Conservation (phyloP, 139 green algal species). For the Chara braunii region DNA sequence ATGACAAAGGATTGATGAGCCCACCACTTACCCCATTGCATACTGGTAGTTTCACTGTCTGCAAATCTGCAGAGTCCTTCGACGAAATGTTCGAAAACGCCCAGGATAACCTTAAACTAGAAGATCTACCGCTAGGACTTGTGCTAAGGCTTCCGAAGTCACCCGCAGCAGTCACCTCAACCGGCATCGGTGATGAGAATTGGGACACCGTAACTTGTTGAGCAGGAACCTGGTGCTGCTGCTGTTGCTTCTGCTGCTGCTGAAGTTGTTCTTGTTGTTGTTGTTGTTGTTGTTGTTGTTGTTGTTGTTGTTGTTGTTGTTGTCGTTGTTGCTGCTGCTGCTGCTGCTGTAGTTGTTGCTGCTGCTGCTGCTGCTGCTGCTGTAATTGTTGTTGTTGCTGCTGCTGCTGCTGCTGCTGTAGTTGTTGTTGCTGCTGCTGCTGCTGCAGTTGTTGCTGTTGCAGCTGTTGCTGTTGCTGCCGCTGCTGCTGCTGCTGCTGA, state of each 20-base stretch:
- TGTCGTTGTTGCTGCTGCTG: conserved; percentile 16
- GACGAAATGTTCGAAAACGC: neutral
- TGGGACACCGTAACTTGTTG: neutral
- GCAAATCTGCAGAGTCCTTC: neutral
- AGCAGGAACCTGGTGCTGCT: neutral
- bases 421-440: neutral
- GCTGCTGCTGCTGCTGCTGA: neutral
- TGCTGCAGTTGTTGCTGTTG: neutral
- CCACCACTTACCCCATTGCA: too few relatives aligned
- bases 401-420: conserved; percentile 3
- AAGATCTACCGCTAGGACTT: neutral
- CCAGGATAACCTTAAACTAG: neutral
- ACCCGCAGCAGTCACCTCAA: neutral
- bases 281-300: neutral
- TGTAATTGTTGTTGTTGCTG: neutral
- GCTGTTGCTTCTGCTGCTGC: conserved; percentile 13
- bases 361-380: conserved; percentile 6
- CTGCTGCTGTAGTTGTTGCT: neutral
- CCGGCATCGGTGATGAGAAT: neutral
- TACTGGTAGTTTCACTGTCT: neutral
- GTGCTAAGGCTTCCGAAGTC: neutral
- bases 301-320: conserved; percentile 9
- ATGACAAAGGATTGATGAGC: too few relatives aligned
- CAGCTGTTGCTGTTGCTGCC: conserved; percentile 9
- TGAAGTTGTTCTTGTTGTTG: conserved; percentile 1